Evolutionary conservation across 2,329 filamentous ascomycete species (phyloP).

Genomic region (Raffaelea ambrosiae): DNA sequence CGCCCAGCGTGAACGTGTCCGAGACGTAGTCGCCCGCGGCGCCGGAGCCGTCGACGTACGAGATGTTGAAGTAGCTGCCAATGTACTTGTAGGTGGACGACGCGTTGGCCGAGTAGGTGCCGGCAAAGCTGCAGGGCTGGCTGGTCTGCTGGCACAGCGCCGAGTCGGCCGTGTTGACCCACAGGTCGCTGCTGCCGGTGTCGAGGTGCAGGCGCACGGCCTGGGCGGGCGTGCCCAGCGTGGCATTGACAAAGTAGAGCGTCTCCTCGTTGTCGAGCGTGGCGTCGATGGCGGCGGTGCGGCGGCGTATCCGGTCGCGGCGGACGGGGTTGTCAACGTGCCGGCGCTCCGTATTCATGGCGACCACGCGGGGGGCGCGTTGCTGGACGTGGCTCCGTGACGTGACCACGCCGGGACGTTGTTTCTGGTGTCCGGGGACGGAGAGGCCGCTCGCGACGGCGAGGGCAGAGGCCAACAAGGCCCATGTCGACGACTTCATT

Average conservation of each 20-base stretch:
- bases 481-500: slow-evolving; percentile 28
- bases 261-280: slow-evolving; percentile 52
- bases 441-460: slow-evolving; percentile 17
- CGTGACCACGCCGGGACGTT: slow-evolving; percentile 19
- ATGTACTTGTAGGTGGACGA: slow-evolving; percentile 73
- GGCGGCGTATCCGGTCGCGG: slow-evolving; percentile 35
- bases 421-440: slow-evolving; percentile 21
- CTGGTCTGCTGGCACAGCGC: slow-evolving; percentile 42
- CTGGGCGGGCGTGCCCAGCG: slow-evolving; percentile 54
- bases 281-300: slow-evolving; percentile 34
- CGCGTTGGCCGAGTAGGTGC: slow-evolving; percentile 59
- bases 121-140: slow-evolving; percentile 49
- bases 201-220: slow-evolving; percentile 52
- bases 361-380: slow-evolving; percentile 38
- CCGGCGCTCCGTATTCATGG: slow-evolving; percentile 33
- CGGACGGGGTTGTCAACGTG: slow-evolving; percentile 30
- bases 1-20: slow-evolving; percentile 58
- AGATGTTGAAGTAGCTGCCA: slow-evolving; percentile 74
- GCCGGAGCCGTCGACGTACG: slow-evolving; percentile 74
- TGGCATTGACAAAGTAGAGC: slow-evolving; percentile 55
- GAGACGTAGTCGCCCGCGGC: slow-evolving; percentile 72
- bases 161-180: slow-evolving; percentile 60
- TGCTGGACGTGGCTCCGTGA: no score
- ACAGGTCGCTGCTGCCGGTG: slow-evolving; percentile 61
- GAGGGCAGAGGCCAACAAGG: slow-evolving; percentile 19